These are phyloP conservation scores for Mycena olivaceomarginata DNA, from an alignment of 768 basidiomycete species.

Conservation along the genomic window DNA sequence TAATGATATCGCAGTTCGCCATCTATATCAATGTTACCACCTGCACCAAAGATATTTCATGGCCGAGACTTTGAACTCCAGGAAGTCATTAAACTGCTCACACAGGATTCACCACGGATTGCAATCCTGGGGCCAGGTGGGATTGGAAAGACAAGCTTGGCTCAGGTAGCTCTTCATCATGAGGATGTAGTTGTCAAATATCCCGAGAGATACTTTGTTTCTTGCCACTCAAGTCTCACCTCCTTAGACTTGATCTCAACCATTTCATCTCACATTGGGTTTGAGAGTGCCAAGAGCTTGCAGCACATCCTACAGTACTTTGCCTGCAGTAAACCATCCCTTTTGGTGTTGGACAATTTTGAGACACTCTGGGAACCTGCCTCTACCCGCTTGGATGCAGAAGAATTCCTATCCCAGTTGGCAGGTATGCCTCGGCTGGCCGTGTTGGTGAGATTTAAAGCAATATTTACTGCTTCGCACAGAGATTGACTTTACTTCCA, in stretches of 20 bases:
- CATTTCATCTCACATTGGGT: background rate
- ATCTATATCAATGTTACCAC: constrained; percentile 7
- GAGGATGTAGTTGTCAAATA: background rate
- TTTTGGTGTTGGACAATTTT: background rate
- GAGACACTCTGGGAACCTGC: background rate
- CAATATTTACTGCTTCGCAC: background rate
- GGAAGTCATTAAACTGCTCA: too few species aligned
- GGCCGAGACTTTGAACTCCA: too few species aligned
- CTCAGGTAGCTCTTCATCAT: background rate
- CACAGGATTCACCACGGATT: too few species aligned
- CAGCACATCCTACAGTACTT: constrained; percentile 1
- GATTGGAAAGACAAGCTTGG: background rate
- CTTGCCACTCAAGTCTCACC: constrained; percentile 8
- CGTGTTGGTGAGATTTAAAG: background rate
- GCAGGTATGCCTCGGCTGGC: constrained; percentile 6
- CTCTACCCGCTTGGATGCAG: background rate
- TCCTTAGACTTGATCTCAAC: constrained; percentile 3
- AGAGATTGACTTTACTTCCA: background rate
- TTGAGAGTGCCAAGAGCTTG: background rate
- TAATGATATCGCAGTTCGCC: background rate
- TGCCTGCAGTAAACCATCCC: background rate
- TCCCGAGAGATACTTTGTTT: constrained; percentile 3
- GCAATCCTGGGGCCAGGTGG: too few species aligned
- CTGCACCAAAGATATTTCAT: background rate
- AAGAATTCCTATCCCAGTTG: constrained; percentile 6